Base-by-base conservation (phyloP, 2,329 filamentous ascomycete genomes). In the Pseudopyrenochaeta lycopersici region DNA sequence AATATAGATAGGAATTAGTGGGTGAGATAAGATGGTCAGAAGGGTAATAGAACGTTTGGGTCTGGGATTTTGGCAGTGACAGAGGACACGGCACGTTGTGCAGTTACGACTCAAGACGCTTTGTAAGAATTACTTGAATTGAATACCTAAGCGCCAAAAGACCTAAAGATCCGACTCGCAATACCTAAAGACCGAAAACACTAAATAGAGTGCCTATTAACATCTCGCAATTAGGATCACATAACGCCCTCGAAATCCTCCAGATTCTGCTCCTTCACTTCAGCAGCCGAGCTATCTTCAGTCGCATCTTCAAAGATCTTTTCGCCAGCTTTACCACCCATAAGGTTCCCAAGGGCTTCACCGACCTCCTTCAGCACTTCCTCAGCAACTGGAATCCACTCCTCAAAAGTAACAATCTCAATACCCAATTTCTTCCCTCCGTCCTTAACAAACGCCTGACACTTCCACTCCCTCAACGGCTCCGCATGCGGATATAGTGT, bases 321-420 rank as follows among this genome's bases (percentile, higher is more conserved):
- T 44, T 66, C 54, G 7, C 44, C 46, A 11, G 43, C 63, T 41
- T 54, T 64, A 2, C 36, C 60, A 38, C 56, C 56, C 52, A 65
- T 62, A 44, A 75, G 56, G 23, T 43, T 48, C 14, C 48, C 63
- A 20, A 75, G 35, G 17, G 63, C 70, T 38, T 68, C 58, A 12
- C 70, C 72, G 35, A 75, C 66, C 49, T 75, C 82, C 17, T 79
- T 77, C 44, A 89, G 65, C 49, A 87, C 64, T 11, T 77, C 78
- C 40, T 75, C 72, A 1, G 85, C 85, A 44, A 85, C 80, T 0
- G 70, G 75, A 10, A 74, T 77, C 83, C 84, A 87, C 42, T 80
- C 82, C 67, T 84, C 76, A 59, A 85, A 83, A 2, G 85, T 87
- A 17, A 88, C 84, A 66, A 88, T 80, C 76, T 87, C 85, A 46